Conservation (phyloP, 2,329 filamentous ascomycete species). For the Furcasterigmium sp. region DNA sequence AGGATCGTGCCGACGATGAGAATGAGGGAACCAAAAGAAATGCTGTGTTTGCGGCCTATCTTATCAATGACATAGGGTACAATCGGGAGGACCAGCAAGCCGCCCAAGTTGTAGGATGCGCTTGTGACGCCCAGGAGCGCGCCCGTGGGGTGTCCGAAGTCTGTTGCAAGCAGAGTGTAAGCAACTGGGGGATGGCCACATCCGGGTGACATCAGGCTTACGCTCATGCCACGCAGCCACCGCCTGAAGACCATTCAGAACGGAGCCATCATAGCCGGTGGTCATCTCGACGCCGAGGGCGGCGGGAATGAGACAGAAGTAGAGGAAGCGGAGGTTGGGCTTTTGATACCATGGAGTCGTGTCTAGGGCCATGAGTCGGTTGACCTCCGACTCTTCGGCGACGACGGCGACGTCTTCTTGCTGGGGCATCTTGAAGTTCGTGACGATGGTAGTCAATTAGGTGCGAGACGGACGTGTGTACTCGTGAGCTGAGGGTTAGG, state of each 20-base stretch:
- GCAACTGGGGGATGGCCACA: not conserved
- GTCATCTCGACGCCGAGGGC: slow-evolving; percentile 29
- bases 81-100: slow-evolving; percentile 19
- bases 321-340: slow-evolving; percentile 17
- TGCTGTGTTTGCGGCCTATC: slow-evolving; percentile 22
- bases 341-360: slow-evolving; percentile 15
- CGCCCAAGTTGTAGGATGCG: slow-evolving; percentile 45
- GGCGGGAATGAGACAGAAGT: slow-evolving; percentile 23
- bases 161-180: not conserved
- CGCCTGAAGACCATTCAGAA: slow-evolving; percentile 43
- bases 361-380: slow-evolving; percentile 8
- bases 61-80: slow-evolving; percentile 23
- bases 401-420: slow-evolving; percentile 7
- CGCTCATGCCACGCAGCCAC: slow-evolving; percentile 32
- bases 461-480: not conserved
- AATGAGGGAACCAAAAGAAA: slow-evolving; percentile 23
- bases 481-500: not conserved
- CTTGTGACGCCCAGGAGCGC: slow-evolving; percentile 23
- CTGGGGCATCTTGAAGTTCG: slow-evolving; percentile 3
- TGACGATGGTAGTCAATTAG: slow-evolving; percentile 5
- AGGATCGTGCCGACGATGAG: slow-evolving; percentile 23
- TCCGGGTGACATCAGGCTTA: not conserved
- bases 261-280: slow-evolving; percentile 41
- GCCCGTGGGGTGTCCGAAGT: slow-evolving; percentile 25
- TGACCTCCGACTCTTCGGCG: slow-evolving; percentile 9